A percentile compares a stretch with the other conserved stretches of the same genome.
Evolutionary conservation across 768 basidiomycete genomes (phyloP).

Genomic region (Agrocybe praecox): DNA sequence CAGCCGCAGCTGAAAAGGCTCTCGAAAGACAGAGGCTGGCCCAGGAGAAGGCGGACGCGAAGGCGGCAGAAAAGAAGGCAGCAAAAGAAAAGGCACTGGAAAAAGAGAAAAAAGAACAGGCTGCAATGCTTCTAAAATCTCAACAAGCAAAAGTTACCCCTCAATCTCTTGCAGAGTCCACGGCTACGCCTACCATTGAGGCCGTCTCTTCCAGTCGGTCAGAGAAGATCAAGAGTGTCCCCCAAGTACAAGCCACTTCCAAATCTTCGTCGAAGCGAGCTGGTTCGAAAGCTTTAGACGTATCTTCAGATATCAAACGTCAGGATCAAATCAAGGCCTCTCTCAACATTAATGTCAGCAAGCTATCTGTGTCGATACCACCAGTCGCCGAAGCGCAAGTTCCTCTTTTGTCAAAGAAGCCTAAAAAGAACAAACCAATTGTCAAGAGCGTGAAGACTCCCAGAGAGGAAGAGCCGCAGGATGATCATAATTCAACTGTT

Average conservation of each 20-base stretch:
- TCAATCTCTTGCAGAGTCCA: neutral
- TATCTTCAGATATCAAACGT: conserved; percentile 1
- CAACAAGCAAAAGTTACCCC: neutral
- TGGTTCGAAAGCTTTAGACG: neutral
- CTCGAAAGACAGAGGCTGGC: conserved; percentile 58
- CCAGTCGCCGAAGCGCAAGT: conserved; percentile 50
- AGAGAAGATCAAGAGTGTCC: conserved; percentile 6
- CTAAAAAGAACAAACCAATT: conserved; percentile 78
- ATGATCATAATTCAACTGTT: conserved; percentile 43
- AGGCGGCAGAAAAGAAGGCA: conserved; percentile 53
- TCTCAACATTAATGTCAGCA: conserved; percentile 15
- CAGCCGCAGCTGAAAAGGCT: conserved; percentile 61
- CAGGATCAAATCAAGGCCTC: conserved; percentile 11
- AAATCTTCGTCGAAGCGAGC: neutral
- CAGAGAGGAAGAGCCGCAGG: conserved; percentile 63
- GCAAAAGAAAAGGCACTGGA: conserved; percentile 57
- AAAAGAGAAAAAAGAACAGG: conserved; percentile 42
- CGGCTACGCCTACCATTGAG: neutral
- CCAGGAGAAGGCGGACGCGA: conserved; percentile 59
- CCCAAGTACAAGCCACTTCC: neutral
- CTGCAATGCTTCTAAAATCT: conserved; percentile 24
- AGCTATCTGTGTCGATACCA: conserved; percentile 6
- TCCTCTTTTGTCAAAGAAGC: conserved; percentile 79
- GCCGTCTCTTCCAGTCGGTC: neutral
- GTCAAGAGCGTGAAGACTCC: conserved; percentile 56